A percentile compares a stretch with the other conserved stretches of the same genome.
These are phyloP conservation scores for Aspergillus caelatus DNA, from an alignment of 2,329 filamentous ascomycete species.

Conservation along the genomic window DNA sequence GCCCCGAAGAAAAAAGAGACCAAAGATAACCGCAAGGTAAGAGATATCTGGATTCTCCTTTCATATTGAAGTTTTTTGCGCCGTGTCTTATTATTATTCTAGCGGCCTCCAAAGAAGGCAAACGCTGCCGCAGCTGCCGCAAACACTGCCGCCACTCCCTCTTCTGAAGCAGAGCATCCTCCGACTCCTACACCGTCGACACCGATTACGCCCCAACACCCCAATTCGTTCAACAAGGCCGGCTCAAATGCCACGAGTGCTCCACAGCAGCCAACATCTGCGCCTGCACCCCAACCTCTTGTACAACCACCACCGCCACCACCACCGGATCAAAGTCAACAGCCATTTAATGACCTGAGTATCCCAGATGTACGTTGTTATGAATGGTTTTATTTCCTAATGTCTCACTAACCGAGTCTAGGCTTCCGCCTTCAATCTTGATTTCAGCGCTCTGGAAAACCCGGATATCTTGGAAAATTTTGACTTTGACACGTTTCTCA, in stretches of 20 bases:
- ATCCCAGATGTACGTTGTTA: constrained; percentile 41
- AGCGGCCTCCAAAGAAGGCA: constrained; percentile 49
- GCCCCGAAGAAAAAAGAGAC: constrained; percentile 63
- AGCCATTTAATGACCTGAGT: constrained; percentile 36
- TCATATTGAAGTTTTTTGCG: constrained; percentile 8
- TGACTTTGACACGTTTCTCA: constrained; percentile 69
- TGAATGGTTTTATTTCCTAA: no score
- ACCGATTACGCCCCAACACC: constrained; percentile 51
- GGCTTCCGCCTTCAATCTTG: constrained; percentile 41
- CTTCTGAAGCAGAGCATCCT: constrained; percentile 50
- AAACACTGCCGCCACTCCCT: constrained; percentile 46
- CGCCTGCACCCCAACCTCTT: constrained; percentile 39
- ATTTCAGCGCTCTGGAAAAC: constrained; percentile 50
- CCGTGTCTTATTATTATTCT: constrained; percentile 23
- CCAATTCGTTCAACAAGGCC: constrained; percentile 47
- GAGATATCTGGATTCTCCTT: constrained; percentile 9
- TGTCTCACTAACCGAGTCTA: constrained; percentile 25
- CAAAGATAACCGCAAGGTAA: constrained; percentile 58
- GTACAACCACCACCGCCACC: constrained; percentile 23
- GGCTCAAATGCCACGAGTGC: constrained; percentile 38
- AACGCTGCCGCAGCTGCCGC: constrained; percentile 38
- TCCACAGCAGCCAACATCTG: constrained; percentile 38
- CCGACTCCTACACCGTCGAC: constrained; percentile 53
- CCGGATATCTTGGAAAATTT: constrained; percentile 57
- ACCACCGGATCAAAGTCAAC: constrained; percentile 36